A percentile compares a stretch with the other conserved stretches of the same genome.
Conservation (phyloP, 352 stramenopile species). For the Thraustochytrium sp. region DNA sequence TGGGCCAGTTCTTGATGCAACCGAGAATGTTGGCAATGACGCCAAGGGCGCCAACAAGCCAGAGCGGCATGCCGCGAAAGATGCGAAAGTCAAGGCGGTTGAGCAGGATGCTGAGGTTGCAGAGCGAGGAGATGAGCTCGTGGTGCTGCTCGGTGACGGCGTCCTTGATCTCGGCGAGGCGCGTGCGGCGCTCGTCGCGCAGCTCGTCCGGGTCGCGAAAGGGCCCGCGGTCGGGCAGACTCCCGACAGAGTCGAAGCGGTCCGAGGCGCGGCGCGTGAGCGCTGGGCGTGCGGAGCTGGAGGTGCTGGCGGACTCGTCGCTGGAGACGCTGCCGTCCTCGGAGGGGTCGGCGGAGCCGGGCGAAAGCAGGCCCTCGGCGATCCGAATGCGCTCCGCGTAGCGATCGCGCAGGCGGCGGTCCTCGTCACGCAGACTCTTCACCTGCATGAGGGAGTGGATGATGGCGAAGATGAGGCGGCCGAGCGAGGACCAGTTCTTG, state of each 20-base stretch:
- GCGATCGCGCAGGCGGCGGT: neutral
- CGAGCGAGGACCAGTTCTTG: slow-evolving; percentile 36
- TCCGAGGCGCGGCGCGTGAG: neutral
- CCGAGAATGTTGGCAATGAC: neutral
- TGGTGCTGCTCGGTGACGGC: slow-evolving; percentile 28
- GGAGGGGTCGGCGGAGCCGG: neutral
- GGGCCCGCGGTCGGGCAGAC: neutral
- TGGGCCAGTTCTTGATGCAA: slow-evolving; percentile 45
- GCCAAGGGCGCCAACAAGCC: slow-evolving; percentile 15
- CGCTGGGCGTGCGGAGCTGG: neutral
- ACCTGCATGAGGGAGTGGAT: slow-evolving; percentile 31
- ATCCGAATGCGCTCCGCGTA: neutral
- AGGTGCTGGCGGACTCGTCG: neutral
- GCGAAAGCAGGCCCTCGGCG: neutral
- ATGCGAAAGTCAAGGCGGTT: slow-evolving; percentile 41
- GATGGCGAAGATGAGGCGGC: slow-evolving; percentile 30
- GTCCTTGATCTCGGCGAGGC: neutral
- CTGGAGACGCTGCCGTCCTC: neutral
- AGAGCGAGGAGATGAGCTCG: slow-evolving; percentile 9
- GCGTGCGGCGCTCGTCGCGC: neutral
- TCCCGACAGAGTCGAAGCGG: slow-evolving; percentile 3
- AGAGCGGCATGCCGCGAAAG: slow-evolving; percentile 29
- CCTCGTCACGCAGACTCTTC: neutral
- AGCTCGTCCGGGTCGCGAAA: neutral
- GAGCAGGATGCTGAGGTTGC: slow-evolving; percentile 42